A percentile compares a stretch with the other conserved stretches of the same genome.
Conservation (phyloP, 345 rosid species). For the Moricandia arvensis region DNA sequence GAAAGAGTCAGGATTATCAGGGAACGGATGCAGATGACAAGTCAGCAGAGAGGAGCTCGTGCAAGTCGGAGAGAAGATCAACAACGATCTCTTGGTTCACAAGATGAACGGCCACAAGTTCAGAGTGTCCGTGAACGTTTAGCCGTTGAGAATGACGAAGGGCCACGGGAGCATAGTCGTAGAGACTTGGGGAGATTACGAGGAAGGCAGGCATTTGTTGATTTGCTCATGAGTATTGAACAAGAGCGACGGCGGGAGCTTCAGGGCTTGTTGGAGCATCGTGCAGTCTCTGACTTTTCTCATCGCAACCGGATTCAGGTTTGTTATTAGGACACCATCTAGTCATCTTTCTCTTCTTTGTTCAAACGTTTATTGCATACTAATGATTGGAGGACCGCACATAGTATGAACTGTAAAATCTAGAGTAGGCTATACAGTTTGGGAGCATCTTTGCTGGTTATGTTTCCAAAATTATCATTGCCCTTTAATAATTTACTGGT, state of each 20-base stretch:
- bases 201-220: slow-evolving; percentile 8
- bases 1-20: slow-evolving; percentile 5
- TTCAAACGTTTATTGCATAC: background rate
- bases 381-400: background rate
- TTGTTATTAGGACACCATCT: background rate
- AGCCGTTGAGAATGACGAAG: background rate
- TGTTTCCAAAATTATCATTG: background rate
- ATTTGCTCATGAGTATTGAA: slow-evolving; percentile 13
- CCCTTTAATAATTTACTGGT: background rate
- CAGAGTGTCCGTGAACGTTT: background rate
- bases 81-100: background rate
- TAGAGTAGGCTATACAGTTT: background rate
- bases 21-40: slow-evolving; percentile 3
- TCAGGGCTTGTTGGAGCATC: slow-evolving; percentile 9
- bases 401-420: background rate
- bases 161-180: background rate
- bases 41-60: slow-evolving; percentile 14
- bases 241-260: slow-evolving; percentile 5
- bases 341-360: background rate
- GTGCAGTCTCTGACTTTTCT: slow-evolving; percentile 10
- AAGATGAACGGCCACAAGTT: background rate
- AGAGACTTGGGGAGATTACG: background rate
- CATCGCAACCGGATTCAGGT: slow-evolving; percentile 15
- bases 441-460: background rate
- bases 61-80: slow-evolving; percentile 11